Evolutionary conservation across 306 rosid genomes (phyloP), one percentile per base, ranked within the genome.

Genomic region (cucumber (Cucumis sativus)): DNA sequence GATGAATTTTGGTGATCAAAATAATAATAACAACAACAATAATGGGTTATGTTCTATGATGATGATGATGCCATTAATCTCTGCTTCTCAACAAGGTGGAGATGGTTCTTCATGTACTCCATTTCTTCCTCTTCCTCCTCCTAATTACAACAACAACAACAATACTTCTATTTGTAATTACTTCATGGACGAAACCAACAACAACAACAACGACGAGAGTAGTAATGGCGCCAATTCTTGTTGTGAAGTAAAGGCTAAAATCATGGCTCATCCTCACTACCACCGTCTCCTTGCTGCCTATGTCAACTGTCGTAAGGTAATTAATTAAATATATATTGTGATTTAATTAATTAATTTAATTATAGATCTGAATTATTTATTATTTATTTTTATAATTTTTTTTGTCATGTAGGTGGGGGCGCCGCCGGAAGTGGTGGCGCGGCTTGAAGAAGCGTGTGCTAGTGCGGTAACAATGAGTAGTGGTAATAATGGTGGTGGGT

Each of bases 181-280:
- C 83, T 84, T 90, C 89, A 89, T 95, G 99, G 97, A 86, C 12
- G 73, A 33, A 33, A 33, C 28, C 49, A 68, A 70, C 80, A 65
- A 60, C 75, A 79, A 56, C 80, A 65, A 77, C 77, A 77, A 41
- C 77, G 0, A 21, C 18, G 52, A 37, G 49, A 60, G 37, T 58
- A 28, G 6, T 85, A 63, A 73, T 85, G 74, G 67, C 23, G 81
- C 78, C 4, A 64, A 64, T 65, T 65, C 65, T 82, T 84, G 49
- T 81, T 87, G 14, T 84, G 62, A 87, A 51, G 79, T 88, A 33
- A 95, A 90, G 85, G 90, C 92, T 8, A 95, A 92, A 92, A 92
- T 95, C 87, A 90, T 92, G 96, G 92, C 92, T 45, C 99, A 95
- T 88, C 97, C 99, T 82, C 97, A 90, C 90, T 95, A 95, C 84